Conservation (phyloP, 352 stramenopile species). For the Pythium insidiosum region DNA sequence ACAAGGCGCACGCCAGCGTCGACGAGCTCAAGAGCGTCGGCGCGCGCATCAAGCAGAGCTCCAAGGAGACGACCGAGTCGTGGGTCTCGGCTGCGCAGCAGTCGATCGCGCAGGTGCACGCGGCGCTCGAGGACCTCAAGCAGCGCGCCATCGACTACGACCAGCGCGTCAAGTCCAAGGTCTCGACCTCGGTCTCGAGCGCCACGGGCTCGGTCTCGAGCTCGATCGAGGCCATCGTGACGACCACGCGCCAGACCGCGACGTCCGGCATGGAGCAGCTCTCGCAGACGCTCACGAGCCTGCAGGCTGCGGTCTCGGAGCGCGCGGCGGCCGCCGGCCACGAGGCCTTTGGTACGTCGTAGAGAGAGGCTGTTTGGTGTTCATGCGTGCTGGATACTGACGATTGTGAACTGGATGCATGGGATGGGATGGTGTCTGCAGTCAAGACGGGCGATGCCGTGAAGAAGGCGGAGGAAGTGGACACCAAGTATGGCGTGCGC, state of each 20-base stretch:
- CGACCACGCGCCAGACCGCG: conserved; percentile 37
- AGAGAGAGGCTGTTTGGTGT: not conserved
- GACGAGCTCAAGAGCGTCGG: conserved; percentile 62
- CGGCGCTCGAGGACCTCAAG: conserved; percentile 46
- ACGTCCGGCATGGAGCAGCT: conserved; percentile 57
- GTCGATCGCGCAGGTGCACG: conserved; percentile 44
- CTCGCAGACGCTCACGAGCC: conserved; percentile 39
- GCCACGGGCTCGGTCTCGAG: conserved; percentile 38
- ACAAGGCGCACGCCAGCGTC: conserved; percentile 59
- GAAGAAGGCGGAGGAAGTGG: conserved; percentile 49
- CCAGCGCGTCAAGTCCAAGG: conserved; percentile 20
- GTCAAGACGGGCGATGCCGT: conserved; percentile 42
- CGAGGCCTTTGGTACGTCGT: conserved; percentile 23
- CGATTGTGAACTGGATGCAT: not conserved
- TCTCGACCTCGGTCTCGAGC: conserved; percentile 29
- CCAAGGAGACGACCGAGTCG: conserved; percentile 34
- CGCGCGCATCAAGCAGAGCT: conserved; percentile 42
- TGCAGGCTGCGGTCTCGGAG: conserved; percentile 25
- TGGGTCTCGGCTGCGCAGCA: conserved; percentile 43
- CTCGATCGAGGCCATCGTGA: conserved; percentile 66
- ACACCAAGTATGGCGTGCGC: conserved; percentile 45
- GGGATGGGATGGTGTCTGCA: too few species aligned
- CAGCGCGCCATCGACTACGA: conserved; percentile 59
- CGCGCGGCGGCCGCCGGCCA: conserved; percentile 23
- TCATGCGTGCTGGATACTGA: not conserved